Evolutionary conservation across 23 red algal genomes (phyloP).

Genomic region (Gracilaria domingensis): DNA sequence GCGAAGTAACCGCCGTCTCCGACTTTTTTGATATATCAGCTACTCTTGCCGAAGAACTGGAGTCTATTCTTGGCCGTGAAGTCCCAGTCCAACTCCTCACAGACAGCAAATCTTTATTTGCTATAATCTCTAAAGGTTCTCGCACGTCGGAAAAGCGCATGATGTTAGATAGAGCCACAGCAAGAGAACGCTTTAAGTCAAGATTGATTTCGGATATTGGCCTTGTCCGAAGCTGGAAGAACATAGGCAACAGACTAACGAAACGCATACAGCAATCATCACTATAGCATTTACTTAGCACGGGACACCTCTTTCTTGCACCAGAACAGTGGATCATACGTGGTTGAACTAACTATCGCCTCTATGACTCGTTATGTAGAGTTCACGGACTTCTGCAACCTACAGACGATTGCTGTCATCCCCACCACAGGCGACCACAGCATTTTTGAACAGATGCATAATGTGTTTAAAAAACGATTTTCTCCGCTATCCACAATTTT

Average conservation of each 20-base stretch:
- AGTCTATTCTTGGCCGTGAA: background rate
- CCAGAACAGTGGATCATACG: constrained; percentile 36
- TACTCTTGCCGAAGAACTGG: constrained; percentile 14
- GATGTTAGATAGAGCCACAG: constrained; percentile 38
- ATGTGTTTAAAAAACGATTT: no score
- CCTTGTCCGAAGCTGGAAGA: constrained; percentile 12
- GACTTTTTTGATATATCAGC: constrained; percentile 22
- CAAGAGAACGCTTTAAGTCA: constrained; percentile 6
- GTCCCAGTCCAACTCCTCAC: constrained; percentile 38
- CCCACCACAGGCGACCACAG: constrained; percentile 10
- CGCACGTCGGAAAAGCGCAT: constrained; percentile 43
- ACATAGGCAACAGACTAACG: constrained; percentile 32
- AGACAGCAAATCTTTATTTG: constrained; percentile 48
- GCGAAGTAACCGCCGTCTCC: background rate
- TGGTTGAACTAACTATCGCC: background rate
- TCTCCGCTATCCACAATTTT: constrained; percentile 37
- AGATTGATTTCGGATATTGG: constrained; percentile 36
- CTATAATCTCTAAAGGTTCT: constrained; percentile 27
- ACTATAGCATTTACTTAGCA: background rate
- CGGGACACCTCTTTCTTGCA: background rate
- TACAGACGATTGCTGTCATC: background rate
- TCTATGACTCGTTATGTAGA: background rate
- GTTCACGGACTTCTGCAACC: constrained; percentile 27
- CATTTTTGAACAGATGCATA: background rate
- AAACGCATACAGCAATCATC: constrained; percentile 15